Evolutionary conservation across 495 filamentous ascomycete genomes (phyloP), one percentile per base, ranked within the genome.

Genomic region (Penicillium turbatum): DNA sequence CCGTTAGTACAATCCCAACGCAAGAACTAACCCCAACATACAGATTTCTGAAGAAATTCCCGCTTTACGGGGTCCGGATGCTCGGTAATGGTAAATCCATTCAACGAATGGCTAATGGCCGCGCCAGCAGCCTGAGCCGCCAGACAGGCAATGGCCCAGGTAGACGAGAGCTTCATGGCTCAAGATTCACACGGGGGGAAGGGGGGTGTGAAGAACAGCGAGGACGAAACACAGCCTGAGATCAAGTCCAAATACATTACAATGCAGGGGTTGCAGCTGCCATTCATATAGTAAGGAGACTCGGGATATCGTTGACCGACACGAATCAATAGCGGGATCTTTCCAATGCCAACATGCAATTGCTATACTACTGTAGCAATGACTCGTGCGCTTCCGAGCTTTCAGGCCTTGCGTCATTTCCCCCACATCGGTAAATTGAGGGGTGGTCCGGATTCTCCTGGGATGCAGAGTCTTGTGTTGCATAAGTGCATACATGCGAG

Each of bases 21-120:
- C 26, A 15, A 13, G 13, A 26, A 5, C 3, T 8, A 19, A 9
- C 9, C 9, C 1, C 12, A 17, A 62, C 70, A 26, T 55, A 75
- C 72, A 59, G 68, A 64, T 66, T 73, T 62, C 57, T 76, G 73
- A 35, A 72, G 48, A 37, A 67, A 51, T 9, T 62, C 70, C 41
- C 72, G 63, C 47, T 72, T 67, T 35, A 42, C 66, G 3, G 62
- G 60, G 50, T 74, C 68, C 11, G 66, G 57, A 52, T 74, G 72
- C 51, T 74, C 72, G 0, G 60, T 66, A 12, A 76, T 59, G 8
- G 62, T 68, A 17, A 69, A 68, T 13, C 70, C 65, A 65, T 68
- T 67, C 21, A 72, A 41, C 21, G 60, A 63, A 55, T 73, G 68
- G 34, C 58, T 69, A 30, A 76, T 55, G 17, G 72, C 62, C 46